Evolutionary conservation across 495 filamentous ascomycete species (phyloP), one percentile per base, ranked within the genome.

Genomic region (Coniosporium apollinis): DNA sequence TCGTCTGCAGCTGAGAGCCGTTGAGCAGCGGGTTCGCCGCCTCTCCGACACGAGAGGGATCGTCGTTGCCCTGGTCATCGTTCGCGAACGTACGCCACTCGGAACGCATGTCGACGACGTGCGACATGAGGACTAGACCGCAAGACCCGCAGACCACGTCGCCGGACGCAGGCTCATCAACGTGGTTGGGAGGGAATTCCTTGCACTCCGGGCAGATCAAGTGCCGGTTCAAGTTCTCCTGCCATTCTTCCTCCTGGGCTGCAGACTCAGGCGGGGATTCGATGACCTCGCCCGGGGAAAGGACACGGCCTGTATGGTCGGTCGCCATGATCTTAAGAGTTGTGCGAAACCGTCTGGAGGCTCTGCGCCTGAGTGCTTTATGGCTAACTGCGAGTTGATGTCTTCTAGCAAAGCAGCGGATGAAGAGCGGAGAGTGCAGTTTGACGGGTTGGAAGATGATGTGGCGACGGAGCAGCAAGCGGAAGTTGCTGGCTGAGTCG

Each of bases 51-150:
- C 89, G 89, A 34, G 82, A 91, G 1, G 89, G 89, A 52, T 97
- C 89, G 44, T 94, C 89, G 52, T 79, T 83, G 36, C 69, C 71
- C 55, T 92, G 82, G 48, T 97, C 91, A 47, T 97, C 89, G 58
- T 94, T 94, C 39, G 82, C 79, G 57, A 97, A 97, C 5, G 91
- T 97, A 48, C 89, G 82, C 89, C 89, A 97, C 62, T 97, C 89
- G 33, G 84, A 93, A 33, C 91, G 77, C 41, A 83, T 84, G 48
- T 96, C 89, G 36, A 97, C 82, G 47, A 89, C 81, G 40, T 84
- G 78, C 51, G 87, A 81, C 33, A 76, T 76, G 22, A 96, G 65
- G 9, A 97, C 89, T n/a, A 94, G 58, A 16, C 89, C 89, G 47
- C 89, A 97, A 15, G 78, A 82, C 11, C 65, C 79, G 55, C 89